Percentiles rank a stretch among this genome's conserved stretches.
Evolutionary conservation across 495 filamentous ascomycete genomes (phyloP).

Genomic region (Hyphodiscus hymeniophilus): DNA sequence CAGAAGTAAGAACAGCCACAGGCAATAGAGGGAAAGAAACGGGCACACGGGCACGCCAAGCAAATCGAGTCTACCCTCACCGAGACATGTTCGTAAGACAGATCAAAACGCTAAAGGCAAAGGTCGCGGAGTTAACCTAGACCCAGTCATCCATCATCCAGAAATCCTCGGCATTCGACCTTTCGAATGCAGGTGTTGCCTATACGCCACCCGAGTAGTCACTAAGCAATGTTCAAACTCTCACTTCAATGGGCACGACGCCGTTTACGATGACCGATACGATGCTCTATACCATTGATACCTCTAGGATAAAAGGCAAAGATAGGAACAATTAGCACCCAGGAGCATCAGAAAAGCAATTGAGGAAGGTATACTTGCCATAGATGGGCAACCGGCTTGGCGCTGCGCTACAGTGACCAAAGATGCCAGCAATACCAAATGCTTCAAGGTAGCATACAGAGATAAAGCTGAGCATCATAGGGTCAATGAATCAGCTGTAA

Average conservation of each 20-base stretch:
- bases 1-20: no score
- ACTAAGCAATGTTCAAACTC: conserved; percentile 6
- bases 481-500: conserved; percentile 21
- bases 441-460: conserved; percentile 24
- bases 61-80: conserved; percentile 5
- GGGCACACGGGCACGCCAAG: conserved; percentile 3
- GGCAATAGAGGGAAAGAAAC: conserved; percentile 8
- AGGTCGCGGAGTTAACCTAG: conserved; percentile 9
- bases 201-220: conserved; percentile 6
- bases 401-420: conserved; percentile 26
- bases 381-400: conserved; percentile 21
- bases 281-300: conserved; percentile 5
- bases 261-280: conserved; percentile 8
- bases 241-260: conserved; percentile 6
- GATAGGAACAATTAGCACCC: conserved; percentile 20
- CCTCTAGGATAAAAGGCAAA: conserved; percentile 2
- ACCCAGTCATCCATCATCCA: conserved; percentile 4
- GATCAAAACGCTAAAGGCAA: conserved; percentile 5
- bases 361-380: conserved; percentile 25
- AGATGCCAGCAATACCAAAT: conserved; percentile 19
- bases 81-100: conserved; percentile 1
- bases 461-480: conserved; percentile 23
- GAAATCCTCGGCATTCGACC: conserved; percentile 1
- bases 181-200: conserved; percentile 8
- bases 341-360: conserved; percentile 22